phyloP scores from a whole-genome alignment of 345 rosid species.

The Trapa bicornis region DNA sequence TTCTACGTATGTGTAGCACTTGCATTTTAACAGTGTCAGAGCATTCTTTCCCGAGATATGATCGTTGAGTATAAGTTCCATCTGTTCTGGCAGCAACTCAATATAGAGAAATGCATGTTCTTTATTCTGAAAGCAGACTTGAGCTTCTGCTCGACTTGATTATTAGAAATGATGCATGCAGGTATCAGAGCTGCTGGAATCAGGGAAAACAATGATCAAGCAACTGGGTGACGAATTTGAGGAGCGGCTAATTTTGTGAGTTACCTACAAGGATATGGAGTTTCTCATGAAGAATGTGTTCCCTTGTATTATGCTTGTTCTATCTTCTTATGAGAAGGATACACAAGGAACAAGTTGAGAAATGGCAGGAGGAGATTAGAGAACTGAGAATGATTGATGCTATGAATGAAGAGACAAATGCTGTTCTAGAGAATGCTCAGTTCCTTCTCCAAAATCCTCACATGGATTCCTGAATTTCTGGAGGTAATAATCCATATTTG shows the following conservation, averaged over 20 bases:
- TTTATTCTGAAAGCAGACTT: not conserved
- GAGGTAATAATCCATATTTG: constrained; percentile 19
- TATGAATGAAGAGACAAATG: constrained; percentile 60
- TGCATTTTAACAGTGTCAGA: not conserved
- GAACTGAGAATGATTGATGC: constrained; percentile 61
- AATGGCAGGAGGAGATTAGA: constrained; percentile 82
- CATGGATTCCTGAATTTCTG: constrained; percentile 22
- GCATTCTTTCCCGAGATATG: not conserved
- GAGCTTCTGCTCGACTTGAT: too few relatives aligned
- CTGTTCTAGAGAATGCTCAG: constrained; percentile 51
- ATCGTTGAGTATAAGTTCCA: not conserved
- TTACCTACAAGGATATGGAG: not conserved
- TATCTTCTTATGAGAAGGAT: constrained; percentile 27
- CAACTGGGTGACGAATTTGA: constrained; percentile 70
- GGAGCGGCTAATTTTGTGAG: constrained; percentile 61
- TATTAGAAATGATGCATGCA: constrained; percentile 11
- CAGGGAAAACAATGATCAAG: constrained; percentile 66
- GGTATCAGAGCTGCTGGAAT: constrained; percentile 72
- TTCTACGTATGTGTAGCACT: not conserved
- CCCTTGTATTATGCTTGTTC: not conserved
- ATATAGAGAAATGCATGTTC: not conserved
- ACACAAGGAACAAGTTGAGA: constrained; percentile 68
- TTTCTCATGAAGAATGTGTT: not conserved
- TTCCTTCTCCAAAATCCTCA: constrained; percentile 49
- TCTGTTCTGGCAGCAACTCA: not conserved